Evolutionary conservation across 306 rosid genomes (phyloP).

Genomic region (Abrus precatorius): DNA sequence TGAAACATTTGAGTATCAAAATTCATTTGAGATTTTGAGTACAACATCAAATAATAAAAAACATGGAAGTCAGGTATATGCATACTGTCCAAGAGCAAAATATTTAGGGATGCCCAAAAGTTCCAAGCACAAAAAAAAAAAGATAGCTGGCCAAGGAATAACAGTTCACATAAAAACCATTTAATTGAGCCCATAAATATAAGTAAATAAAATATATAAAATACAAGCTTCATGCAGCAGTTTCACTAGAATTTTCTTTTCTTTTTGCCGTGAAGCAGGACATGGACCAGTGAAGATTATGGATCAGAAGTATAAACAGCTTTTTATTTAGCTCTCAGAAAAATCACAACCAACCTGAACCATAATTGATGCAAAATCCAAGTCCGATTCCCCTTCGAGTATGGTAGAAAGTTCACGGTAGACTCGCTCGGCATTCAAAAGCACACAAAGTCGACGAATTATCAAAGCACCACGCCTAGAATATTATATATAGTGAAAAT

Average conservation of each 20-base stretch:
- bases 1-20: neutral
- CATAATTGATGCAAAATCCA: conserved; percentile 93
- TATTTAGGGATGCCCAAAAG: neutral
- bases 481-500: conserved; percentile 12
- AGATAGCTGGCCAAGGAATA: conserved; percentile 5
- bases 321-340: conserved; percentile 26
- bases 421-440: conserved; percentile 92
- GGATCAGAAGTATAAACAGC: conserved; percentile 30
- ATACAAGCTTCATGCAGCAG: conserved; percentile 22
- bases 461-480: conserved; percentile 96
- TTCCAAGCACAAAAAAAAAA: neutral
- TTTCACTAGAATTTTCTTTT: neutral
- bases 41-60: conserved; percentile 5
- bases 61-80: neutral
- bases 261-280: neutral
- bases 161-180: neutral
- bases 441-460: conserved; percentile 94
- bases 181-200: conserved; percentile 24
- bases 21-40: neutral
- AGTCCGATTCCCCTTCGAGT: conserved; percentile 83
- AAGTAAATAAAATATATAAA: conserved; percentile 37
- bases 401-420: conserved; percentile 89
- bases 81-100: neutral
- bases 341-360: conserved; percentile 82
- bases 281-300: conserved; percentile 1